phyloP scores from a whole-genome alignment of 2,329 filamentous ascomycete species.

The Trichoderma citrinoviride region DNA sequence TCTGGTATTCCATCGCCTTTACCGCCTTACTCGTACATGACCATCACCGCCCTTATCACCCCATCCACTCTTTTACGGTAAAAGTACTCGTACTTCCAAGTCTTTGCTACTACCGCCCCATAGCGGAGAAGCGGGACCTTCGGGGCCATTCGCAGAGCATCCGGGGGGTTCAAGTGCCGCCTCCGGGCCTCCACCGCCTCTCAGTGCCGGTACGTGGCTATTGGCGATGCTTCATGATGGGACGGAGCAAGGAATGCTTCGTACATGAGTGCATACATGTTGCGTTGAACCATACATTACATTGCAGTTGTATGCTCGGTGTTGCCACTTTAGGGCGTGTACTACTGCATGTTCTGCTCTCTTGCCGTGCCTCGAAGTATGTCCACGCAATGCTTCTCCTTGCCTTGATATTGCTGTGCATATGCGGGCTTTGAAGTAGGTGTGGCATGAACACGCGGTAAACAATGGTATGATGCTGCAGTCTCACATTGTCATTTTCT shows the following conservation, averaged over 20 bases:
- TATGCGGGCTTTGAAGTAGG: too few species aligned
- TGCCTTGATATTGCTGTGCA: too few species aligned
- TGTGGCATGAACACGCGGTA: too few species aligned
- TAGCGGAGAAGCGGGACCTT: conserved; percentile 7
- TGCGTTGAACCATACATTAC: too few species aligned
- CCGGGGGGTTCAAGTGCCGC: background rate
- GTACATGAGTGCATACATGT: background rate
- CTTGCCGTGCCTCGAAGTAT: too few species aligned
- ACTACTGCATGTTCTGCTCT: too few species aligned
- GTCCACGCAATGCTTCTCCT: too few species aligned
- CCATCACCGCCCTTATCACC: background rate
- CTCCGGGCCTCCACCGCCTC: conserved; percentile 13
- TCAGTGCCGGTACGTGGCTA: background rate
- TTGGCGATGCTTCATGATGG: background rate
- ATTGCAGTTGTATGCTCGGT: too few species aligned
- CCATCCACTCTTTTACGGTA: background rate
- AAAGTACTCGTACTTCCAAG: background rate
- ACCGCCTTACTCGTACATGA: background rate
- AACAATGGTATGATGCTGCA: too few species aligned
- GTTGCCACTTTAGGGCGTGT: too few species aligned
- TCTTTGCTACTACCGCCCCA: background rate
- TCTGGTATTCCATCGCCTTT: background rate
- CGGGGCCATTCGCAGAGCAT: background rate
- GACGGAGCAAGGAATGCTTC: background rate
- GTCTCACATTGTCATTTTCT: too few species aligned